Percentiles rank a stretch among this genome's conserved stretches.
These are phyloP conservation scores for Cyclocybe cylindracea DNA, from an alignment of 768 basidiomycete genomes.

Conservation along the genomic window DNA sequence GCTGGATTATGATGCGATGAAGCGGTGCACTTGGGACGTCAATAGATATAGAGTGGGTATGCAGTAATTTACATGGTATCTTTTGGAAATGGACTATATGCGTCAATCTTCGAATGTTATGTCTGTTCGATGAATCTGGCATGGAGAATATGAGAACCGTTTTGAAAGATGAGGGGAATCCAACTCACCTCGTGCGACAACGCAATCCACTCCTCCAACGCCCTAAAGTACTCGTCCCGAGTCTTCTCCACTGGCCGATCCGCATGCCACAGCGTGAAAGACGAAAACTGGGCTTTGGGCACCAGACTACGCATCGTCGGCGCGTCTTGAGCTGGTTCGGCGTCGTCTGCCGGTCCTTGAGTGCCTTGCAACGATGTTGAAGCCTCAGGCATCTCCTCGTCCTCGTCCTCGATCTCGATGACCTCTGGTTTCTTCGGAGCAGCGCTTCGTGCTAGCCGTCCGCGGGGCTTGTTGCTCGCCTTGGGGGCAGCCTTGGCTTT, in stretches of 20 bases:
- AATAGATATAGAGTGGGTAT: too few relatives aligned
- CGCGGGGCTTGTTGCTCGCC: constrained; percentile 21
- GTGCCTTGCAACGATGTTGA: not conserved
- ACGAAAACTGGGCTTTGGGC: constrained; percentile 58
- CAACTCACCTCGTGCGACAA: constrained; percentile 61
- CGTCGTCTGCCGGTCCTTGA: not conserved
- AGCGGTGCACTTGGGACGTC: too few relatives aligned
- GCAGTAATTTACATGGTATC: too few relatives aligned
- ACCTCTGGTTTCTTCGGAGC: constrained; percentile 23
- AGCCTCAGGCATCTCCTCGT: constrained; percentile 15
- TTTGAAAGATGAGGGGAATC: not conserved
- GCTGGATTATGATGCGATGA: too few relatives aligned
- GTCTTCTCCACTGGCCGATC: constrained; percentile 72
- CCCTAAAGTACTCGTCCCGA: constrained; percentile 69
- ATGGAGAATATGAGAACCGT: not conserved
- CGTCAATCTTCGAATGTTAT: too few relatives aligned
- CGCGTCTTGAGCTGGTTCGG: constrained; percentile 10
- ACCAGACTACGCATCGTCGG: constrained; percentile 34
- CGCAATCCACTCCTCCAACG: constrained; percentile 70
- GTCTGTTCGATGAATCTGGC: constrained; percentile 25
- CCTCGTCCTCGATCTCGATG: constrained; percentile 26
- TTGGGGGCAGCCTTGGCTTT: constrained; percentile 15
- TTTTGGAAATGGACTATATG: too few relatives aligned
- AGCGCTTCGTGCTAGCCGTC: constrained; percentile 28
- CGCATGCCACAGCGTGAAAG: constrained; percentile 75